phyloP scores from a whole-genome alignment of 306 rosid species.

The Cucumis cinereus region DNA sequence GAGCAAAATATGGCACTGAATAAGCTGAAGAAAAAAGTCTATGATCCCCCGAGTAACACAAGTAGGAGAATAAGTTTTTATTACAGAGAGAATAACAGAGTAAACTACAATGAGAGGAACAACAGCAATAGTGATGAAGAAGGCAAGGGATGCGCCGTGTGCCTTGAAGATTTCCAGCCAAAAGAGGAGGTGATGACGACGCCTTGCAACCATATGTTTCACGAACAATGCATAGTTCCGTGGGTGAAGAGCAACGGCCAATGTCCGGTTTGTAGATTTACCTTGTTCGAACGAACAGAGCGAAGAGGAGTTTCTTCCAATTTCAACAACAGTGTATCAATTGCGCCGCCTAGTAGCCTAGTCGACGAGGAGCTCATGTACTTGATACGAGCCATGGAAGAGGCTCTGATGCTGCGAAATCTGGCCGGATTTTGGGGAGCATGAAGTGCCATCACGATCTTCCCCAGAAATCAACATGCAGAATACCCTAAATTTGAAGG shows the following conservation, averaged over 20 bases:
- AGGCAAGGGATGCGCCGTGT: constrained; percentile 46
- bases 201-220: constrained; percentile 83
- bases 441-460: neutral
- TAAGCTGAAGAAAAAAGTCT: constrained; percentile 43
- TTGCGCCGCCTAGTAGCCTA: constrained; percentile 7
- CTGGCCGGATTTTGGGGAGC: constrained; percentile 1
- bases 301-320: constrained; percentile 7
- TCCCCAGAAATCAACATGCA: neutral
- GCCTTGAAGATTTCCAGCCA: constrained; percentile 69
- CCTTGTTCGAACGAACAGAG: constrained; percentile 21
- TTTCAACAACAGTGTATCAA: neutral
- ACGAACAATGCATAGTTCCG: constrained; percentile 69
- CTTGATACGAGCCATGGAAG: constrained; percentile 43
- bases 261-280: constrained; percentile 69
- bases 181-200: constrained; percentile 56
- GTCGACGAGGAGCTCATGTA: constrained; percentile 25
- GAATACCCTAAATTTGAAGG: neutral
- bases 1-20: constrained; percentile 29
- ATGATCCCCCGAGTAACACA: constrained; percentile 31
- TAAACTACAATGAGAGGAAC: constrained; percentile 6
- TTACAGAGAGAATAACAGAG: constrained; percentile 25
- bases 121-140: constrained; percentile 27
- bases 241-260: constrained; percentile 56
- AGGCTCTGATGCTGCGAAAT: constrained; percentile 18
- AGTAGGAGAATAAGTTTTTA: constrained; percentile 29